Conservation (phyloP, 2,329 filamentous ascomycete species). For the Scortechinia acanthostroma region DNA sequence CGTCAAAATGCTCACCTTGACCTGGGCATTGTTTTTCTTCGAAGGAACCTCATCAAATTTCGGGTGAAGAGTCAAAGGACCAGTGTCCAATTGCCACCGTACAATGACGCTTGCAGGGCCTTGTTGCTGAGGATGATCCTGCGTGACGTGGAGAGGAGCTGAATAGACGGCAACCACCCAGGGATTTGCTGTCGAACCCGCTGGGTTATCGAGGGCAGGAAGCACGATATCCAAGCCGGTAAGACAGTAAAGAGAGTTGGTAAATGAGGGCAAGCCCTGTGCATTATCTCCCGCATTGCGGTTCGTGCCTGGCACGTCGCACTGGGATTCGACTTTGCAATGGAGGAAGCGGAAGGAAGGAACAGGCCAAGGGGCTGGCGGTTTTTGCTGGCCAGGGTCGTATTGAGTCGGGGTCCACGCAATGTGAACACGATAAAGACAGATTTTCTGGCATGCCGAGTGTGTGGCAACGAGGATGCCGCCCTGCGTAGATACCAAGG, state of each 20-base stretch:
- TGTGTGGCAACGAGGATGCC: background rate
- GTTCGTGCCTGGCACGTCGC: background rate
- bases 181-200: background rate
- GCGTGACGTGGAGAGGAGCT: background rate
- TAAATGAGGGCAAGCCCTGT: background rate
- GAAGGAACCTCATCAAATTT: background rate
- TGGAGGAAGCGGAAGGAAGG: background rate
- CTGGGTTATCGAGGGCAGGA: background rate
- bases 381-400: background rate
- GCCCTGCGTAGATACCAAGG: background rate
- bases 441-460: background rate
- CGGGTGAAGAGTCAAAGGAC: background rate
- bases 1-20: too few relatives aligned
- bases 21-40: conserved; percentile 1
- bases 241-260: background rate
- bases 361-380: background rate
- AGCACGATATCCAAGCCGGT: background rate
- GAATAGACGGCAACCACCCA: background rate
- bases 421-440: background rate
- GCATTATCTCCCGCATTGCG: background rate
- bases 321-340: background rate
- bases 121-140: background rate
- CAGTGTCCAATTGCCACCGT: background rate
- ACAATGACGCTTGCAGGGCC: background rate
- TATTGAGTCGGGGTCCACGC: background rate